A percentile compares a stretch with the other conserved stretches of the same genome.
Evolutionary conservation across 2,329 filamentous ascomycete species (phyloP).

Genomic region (Fonsecaea pugnacius): DNA sequence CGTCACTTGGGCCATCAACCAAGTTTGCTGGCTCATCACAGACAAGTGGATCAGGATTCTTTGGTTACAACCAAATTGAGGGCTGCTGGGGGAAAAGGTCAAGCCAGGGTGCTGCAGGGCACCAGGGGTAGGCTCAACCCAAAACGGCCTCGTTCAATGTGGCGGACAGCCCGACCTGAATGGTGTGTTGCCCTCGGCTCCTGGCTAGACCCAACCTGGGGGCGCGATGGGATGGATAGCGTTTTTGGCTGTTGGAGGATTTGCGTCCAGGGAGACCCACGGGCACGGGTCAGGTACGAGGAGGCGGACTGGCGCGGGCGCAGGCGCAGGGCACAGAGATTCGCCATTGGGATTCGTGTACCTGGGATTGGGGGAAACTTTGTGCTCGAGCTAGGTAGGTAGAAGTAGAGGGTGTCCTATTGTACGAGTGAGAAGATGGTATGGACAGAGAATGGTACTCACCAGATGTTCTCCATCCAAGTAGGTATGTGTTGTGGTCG

Average conservation of each 20-base stretch:
- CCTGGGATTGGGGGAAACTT: neutral
- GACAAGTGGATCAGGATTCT: constrained; percentile 8
- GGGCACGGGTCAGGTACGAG: neutral
- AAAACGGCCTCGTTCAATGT: constrained; percentile 6
- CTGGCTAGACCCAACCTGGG: constrained; percentile 25
- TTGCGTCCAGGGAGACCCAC: neutral
- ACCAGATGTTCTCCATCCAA: neutral
- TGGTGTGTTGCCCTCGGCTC: constrained; percentile 1
- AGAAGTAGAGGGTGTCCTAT: neutral
- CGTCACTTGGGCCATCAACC: constrained; percentile 4
- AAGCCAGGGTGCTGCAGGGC: constrained; percentile 14
- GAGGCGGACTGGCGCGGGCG: neutral
- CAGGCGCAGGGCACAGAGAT: neutral
- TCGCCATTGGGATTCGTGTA: neutral
- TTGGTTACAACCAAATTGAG: constrained; percentile 16
- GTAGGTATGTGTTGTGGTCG: neutral
- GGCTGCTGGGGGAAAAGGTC: neutral
- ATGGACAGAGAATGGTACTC: neutral
- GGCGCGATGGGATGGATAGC: constrained; percentile 5
- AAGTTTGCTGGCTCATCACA: constrained; percentile 21
- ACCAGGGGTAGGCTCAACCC: constrained; percentile 20
- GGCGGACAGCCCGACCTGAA: constrained; percentile 7
- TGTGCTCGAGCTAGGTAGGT: neutral
- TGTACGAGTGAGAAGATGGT: neutral
- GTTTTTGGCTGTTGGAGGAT: neutral